phyloP scores from a whole-genome alignment of 495 filamentous ascomycete species.

The Rusavskia elegans region DNA sequence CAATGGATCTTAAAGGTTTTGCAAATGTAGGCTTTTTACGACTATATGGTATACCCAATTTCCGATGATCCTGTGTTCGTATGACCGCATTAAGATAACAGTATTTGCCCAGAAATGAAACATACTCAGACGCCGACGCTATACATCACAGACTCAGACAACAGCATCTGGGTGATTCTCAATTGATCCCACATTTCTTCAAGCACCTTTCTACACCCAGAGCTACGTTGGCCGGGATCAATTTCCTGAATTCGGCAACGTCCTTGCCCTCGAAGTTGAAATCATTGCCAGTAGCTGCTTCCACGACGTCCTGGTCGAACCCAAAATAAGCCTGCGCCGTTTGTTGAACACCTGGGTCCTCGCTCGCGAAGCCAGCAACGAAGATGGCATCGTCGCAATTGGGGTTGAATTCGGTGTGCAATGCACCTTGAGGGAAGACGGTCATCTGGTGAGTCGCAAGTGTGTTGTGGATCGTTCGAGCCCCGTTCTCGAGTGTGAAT shows the following conservation, averaged over 20 bases:
- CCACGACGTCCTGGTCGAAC: constrained; percentile 25
- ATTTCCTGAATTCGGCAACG: constrained; percentile 25
- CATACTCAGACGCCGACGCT: too few relatives aligned
- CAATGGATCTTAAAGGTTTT: too few relatives aligned
- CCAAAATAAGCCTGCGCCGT: constrained; percentile 35
- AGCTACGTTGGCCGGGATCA: constrained; percentile 30
- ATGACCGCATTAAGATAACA: too few relatives aligned
- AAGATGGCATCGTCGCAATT: constrained; percentile 32
- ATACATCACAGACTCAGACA: too few relatives aligned
- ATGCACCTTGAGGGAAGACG: constrained; percentile 30
- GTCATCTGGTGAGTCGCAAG: constrained; percentile 24
- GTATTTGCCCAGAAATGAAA: too few relatives aligned
- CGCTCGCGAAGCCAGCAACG: constrained; percentile 29
- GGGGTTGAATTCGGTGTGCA: constrained; percentile 39
- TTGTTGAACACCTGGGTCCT: constrained; percentile 32
- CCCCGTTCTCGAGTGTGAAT: constrained; percentile 33
- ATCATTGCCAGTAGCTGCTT: constrained; percentile 25
- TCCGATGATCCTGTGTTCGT: too few relatives aligned
- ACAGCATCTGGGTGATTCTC: background rate
- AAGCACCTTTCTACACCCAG: constrained; percentile 30
- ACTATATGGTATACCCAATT: too few relatives aligned
- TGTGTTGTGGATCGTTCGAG: constrained; percentile 22
- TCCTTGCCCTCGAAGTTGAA: constrained; percentile 25
- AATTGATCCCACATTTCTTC: constrained; percentile 10
- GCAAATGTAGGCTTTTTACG: too few relatives aligned